A percentile compares a stretch with the other conserved stretches of the same genome.
Evolutionary conservation across 192 early-diverging fungal genomes (phyloP).

Genomic region (Anaeromyces robustus): DNA sequence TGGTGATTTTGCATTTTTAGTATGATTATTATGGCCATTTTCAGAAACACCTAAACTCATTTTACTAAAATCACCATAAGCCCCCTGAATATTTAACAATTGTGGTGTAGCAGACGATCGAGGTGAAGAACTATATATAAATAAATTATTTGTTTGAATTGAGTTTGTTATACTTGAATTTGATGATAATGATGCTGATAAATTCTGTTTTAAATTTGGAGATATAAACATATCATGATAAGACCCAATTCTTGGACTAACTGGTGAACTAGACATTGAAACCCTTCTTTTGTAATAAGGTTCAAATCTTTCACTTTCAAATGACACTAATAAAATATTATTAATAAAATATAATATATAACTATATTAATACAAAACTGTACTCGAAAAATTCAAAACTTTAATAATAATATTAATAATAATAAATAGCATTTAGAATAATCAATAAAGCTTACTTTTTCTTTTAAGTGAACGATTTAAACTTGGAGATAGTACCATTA

Average conservation of each 20-base stretch:
- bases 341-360: neutral
- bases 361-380: no score
- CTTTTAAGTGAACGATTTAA: neutral
- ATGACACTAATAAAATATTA: neutral
- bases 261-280: neutral
- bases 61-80: neutral
- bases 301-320: neutral
- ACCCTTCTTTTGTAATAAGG: neutral
- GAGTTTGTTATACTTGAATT: neutral
- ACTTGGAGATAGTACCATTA: neutral
- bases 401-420: no score
- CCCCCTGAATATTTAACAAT: neutral
- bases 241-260: neutral
- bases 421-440: no score
- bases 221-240: neutral
- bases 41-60: neutral
- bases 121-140: neutral
- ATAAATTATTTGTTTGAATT: neutral
- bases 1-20: neutral
- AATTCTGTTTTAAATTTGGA: neutral
- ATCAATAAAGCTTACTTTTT: neutral
- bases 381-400: no score
- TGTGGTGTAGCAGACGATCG: neutral
- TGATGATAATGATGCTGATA: neutral
- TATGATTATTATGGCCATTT: neutral